Evolutionary conservation across 805 yeast species (phyloP), one percentile per base, ranked within the genome.

Genomic region (Yarrowia alimentaria): DNA sequence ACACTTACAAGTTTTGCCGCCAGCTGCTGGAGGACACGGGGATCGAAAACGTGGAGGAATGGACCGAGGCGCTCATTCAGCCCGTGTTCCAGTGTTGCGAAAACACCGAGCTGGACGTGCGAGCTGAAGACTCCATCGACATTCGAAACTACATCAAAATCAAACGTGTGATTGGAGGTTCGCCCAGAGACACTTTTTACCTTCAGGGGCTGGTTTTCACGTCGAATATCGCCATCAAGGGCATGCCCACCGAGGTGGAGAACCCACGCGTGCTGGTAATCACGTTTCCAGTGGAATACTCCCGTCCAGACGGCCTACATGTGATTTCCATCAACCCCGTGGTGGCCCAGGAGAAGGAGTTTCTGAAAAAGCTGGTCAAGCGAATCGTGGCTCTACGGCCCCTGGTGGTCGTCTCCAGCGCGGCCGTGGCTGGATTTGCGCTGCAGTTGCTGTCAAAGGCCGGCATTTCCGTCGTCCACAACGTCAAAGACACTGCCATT

Each of bases 211-310:
- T 87, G 4, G 83, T 87, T 3, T 88, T 90, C 65, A 84, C 97
- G 0, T 88, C 89, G 57, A 79, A 81, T 13, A 70, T 90, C 34
- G 95, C 96, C 3, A 71, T 85, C 29, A 86, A 83, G 60, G 64
- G 76, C 1, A 94, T 93, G 99, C 78, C 88, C 0, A 64, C 78
- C 5, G 61, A 64, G 18, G 71, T 94, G 6, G 60, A 62, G 0
- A 73, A 77, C 45, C 98, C 99, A 0, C 76, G 81, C 51, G 84
- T 93, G 30, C 79, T 91, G 53, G 71, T 94, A 13, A 74, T 93
- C 5, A 82, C 89, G 73, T 93, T 93, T 60, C 96, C 97, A 0
- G 68, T 93, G 19, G 98, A 90, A 61, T 93, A 88, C 58, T 72
- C 81, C 53, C 80, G 83, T 54, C 80, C 79, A 31, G 87, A 83